Percentiles rank a stretch among this genome's conserved stretches.
Conservation (phyloP, 2,329 filamentous ascomycete genomes). For the Tolypocladium nubicola region DNA sequence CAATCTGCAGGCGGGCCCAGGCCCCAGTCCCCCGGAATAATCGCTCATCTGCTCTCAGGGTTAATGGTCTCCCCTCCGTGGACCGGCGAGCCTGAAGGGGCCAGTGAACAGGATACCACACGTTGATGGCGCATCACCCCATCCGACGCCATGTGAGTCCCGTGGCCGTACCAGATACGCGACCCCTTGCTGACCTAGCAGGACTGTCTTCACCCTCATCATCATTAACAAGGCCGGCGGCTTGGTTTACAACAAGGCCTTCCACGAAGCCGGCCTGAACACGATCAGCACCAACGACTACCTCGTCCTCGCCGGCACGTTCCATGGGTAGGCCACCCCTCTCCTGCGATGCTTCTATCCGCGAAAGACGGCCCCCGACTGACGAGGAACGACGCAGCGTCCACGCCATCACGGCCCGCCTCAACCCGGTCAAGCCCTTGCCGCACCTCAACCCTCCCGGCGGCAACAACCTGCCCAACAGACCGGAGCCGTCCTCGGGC, state of each 20-base stretch:
- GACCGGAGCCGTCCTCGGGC: conserved; percentile 60
- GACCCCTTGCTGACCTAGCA: conserved; percentile 23
- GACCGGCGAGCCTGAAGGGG: conserved; percentile 7
- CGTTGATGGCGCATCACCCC: neutral
- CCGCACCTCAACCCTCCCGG: conserved; percentile 23
- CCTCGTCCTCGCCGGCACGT: conserved; percentile 91
- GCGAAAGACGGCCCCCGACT: neutral
- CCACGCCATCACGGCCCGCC: conserved; percentile 56
- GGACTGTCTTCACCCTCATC: conserved; percentile 91
- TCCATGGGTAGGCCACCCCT: conserved; percentile 64
- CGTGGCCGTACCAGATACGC: neutral
- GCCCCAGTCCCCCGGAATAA: neutral
- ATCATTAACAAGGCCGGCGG: conserved; percentile 98
- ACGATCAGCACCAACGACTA: conserved; percentile 93
- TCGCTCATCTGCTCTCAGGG: neutral
- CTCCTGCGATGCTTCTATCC: neutral
- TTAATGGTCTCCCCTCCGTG: conserved; percentile 6
- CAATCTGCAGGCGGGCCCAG: neutral
- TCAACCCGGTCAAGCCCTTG: conserved; percentile 41
- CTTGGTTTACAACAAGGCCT: conserved; percentile 90
- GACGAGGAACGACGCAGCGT: conserved; percentile 33
- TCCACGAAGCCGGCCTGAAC: conserved; percentile 73
- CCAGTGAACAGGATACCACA: neutral
- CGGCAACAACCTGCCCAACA: conserved; percentile 26
- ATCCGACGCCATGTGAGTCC: neutral